A percentile compares a stretch with the other conserved stretches of the same genome.
These are phyloP conservation scores for Euphrasia arctica DNA, from an alignment of 305 asterid genomes.

Conservation along the genomic window DNA sequence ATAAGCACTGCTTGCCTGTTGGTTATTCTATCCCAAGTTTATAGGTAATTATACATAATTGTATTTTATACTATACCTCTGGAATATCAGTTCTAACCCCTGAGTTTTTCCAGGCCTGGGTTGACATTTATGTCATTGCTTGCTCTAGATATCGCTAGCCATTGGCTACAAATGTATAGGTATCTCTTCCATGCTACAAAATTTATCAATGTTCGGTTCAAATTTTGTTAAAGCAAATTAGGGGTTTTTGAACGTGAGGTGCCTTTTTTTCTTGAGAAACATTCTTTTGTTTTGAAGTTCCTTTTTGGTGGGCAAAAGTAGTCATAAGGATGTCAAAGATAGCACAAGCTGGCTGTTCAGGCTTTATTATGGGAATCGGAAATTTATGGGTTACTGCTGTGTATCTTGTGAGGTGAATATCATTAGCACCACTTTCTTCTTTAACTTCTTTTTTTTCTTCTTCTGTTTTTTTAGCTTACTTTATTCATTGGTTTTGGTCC, in stretches of 20 bases:
- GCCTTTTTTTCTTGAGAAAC: slow-evolving; percentile 22
- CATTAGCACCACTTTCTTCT: slow-evolving; percentile 17
- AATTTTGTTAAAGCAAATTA: background rate
- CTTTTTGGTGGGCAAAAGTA: slow-evolving; percentile 80
- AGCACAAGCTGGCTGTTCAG: slow-evolving; percentile 84
- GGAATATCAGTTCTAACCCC: slow-evolving; percentile 24
- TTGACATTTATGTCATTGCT: slow-evolving; percentile 58
- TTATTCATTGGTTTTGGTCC: slow-evolving; percentile 20
- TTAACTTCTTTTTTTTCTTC: background rate
- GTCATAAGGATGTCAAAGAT: slow-evolving; percentile 95
- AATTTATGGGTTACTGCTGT: slow-evolving; percentile 91
- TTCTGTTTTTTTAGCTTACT: slow-evolving; percentile 11
- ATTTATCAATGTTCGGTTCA: slow-evolving; percentile 6
- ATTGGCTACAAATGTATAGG: slow-evolving; percentile 99
- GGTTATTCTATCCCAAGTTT: slow-evolving; percentile 95
- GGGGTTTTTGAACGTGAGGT: background rate
- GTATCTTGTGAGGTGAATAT: slow-evolving; percentile 86
- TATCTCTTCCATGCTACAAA: slow-evolving; percentile 27
- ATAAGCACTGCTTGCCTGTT: slow-evolving; percentile 96
- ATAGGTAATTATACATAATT: slow-evolving; percentile 45
- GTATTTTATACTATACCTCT: slow-evolving; percentile 14
- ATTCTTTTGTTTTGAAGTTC: slow-evolving; percentile 47
- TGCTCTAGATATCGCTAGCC: slow-evolving; percentile 91
- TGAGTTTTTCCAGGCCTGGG: slow-evolving; percentile 45
- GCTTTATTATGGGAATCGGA: slow-evolving; percentile 79